Conservation (phyloP, 2,329 filamentous ascomycete genomes). For the Calonectria montana region DNA sequence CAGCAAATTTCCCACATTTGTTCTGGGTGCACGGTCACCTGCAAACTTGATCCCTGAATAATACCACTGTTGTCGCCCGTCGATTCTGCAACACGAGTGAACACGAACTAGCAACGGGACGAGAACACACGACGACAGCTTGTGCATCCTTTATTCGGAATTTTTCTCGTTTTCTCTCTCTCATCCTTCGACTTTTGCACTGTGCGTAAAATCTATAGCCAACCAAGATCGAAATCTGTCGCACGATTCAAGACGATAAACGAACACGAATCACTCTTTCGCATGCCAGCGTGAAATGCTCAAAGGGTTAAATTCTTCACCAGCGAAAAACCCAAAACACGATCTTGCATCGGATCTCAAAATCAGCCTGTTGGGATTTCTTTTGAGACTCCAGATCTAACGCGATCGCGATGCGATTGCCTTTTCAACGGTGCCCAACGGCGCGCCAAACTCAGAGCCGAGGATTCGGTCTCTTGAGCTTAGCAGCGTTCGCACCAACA, state of each 20-base stretch:
- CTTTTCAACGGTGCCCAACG: conserved; percentile 54
- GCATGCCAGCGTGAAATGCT: conserved; percentile 46
- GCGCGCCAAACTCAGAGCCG: conserved; percentile 50
- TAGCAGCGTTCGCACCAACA: conserved; percentile 55
- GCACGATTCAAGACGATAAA: conserved; percentile 24
- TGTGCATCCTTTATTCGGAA: conserved; percentile 2
- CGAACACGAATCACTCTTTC: conserved; percentile 38
- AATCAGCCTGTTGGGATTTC: conserved; percentile 7
- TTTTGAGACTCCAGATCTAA: conserved; percentile 26
- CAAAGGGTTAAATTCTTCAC: conserved; percentile 28
- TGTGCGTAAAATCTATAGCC: neutral
- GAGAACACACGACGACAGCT: conserved; percentile 8
- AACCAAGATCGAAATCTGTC: conserved; percentile 14
- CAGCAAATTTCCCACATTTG: conserved; percentile 54
- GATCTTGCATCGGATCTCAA: conserved; percentile 16
- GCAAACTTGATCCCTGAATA: conserved; percentile 35
- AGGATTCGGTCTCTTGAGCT: conserved; percentile 49
- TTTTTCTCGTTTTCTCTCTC: conserved; percentile 8
- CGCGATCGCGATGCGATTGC: conserved; percentile 60
- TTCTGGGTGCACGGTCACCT: conserved; percentile 33
- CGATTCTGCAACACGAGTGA: conserved; percentile 24
- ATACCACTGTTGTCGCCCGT: conserved; percentile 31
- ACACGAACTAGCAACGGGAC: conserved; percentile 16
- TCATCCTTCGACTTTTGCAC: neutral
- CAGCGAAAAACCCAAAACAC: conserved; percentile 27